Base-by-base conservation (phyloP, 805 yeast species). In the Candida gorgasii region DNA sequence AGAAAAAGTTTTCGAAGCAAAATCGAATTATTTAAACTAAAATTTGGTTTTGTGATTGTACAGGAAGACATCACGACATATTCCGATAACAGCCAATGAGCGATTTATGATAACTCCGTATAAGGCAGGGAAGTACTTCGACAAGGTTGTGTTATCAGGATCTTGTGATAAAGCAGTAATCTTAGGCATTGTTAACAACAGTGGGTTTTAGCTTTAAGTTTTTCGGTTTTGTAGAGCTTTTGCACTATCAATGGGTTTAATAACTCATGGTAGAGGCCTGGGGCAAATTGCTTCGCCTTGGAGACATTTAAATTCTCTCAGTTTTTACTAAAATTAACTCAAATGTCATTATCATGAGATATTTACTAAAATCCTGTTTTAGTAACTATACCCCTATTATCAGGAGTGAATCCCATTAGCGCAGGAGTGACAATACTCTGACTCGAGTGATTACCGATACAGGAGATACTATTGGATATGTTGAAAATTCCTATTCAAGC, bases 1-100 rank as follows among this genome's bases (percentile, higher is more conserved):
- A 46, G 22, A 52, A 48, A 34, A 34, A 20, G 26, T 34, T 34
- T 34, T 23, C 32, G 20, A 35, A 26, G 31, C 31, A 41, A 18
- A 33, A 14, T 34, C 28, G 26, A 18, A 13, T 35, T 27, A 35
- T 36, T 38, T 37, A 24, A 38, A 37, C 39, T 22, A 31, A 32
- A 36, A 13, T 11, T 31, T 37, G 40, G 14, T 27, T 27, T 37
- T 37, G 40, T 27, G 26, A 27, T n/a, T 23, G 36, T 39, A 13
- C 33, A 11, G 11, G 12, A 11, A 23, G 37, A 34, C 37, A 34
- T 34, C 37, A 19, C 37, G 37, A 34, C 37, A 34, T 22, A 16
- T 22, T 13, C 8, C 14, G 13, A 22, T 34, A 4, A 9, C n/a
- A 23, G 37, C 37, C 37, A 34, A 34, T 34, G 20, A 22, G 26